Evolutionary conservation across 306 rosid species (phyloP), one percentile per base, ranked within the genome.

Genomic region (Notholithocarpus densiflorus): DNA sequence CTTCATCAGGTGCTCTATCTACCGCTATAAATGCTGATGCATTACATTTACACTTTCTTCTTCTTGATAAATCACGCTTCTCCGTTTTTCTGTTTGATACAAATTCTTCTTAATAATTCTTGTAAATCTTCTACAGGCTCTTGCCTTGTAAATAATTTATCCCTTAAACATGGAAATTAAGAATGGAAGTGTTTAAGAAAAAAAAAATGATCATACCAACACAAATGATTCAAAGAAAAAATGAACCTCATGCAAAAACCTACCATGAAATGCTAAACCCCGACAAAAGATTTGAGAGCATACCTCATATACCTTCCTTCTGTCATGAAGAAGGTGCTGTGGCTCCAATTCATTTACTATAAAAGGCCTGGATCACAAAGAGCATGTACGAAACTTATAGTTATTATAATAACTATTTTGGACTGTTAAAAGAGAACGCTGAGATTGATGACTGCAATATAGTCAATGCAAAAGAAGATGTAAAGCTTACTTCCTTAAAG

Each of bases 301-400:
- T 90, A 95, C 99, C 96, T 95, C 90, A 65, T 95, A 95, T 52
- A 95, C 99, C 88, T 93, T 87, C 83, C 97, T 88, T 43, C 99
- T 86, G 80, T 95, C 99, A 78, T 95, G 99, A 83, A 95, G 99
- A 83, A 95, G 99, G 87, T 95, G 87, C 61, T 95, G 99, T 10
- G 92, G 98, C 83, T 91, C 99, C 87, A 95, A 77, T 75, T 95
- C 97, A 75, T 95, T 95, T 65, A 95, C 90, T 24, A 95, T 85
- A 80, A 91, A 95, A 65, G 99, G 99, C 70, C 99, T 95, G 91
- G 74, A 89, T 71, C 84, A 84, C 72, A 89, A 40, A 40, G 52
- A 76, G 74, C 82, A 82, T 23, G 72, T 66, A 32, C n/a, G 17
- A 34, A 32, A 66, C 9, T 66, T n/a, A 19, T 8, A 5, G 17